phyloP scores from a whole-genome alignment of 1,139 yeast genomes.

The Blastobotrys apis region DNA sequence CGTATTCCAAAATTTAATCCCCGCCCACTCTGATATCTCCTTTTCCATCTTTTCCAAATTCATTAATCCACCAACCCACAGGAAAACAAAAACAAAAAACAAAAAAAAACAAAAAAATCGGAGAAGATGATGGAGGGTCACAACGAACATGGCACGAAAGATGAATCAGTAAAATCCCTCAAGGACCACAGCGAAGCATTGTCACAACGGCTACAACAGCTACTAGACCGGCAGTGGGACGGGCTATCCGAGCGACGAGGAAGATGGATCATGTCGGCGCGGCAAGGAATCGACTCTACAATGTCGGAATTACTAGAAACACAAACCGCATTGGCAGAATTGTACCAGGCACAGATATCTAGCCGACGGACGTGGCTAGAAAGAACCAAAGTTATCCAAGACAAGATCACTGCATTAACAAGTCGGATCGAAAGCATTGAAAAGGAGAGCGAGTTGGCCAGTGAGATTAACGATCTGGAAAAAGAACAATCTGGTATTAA shows the following conservation, averaged over 20 bases:
- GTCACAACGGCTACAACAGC: constrained; percentile 20
- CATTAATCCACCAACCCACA: too few species aligned
- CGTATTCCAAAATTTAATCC: too few species aligned
- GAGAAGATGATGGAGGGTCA: too few species aligned
- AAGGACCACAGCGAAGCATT: constrained; percentile 13
- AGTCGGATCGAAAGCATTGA: constrained; percentile 17
- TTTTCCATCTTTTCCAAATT: too few species aligned
- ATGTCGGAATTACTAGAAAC: constrained; percentile 20
- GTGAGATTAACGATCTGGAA: constrained; percentile 10
- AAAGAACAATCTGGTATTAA: constrained; percentile 14
- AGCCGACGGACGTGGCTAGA: constrained; percentile 19
- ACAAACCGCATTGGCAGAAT: constrained; percentile 17
- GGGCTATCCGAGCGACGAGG: constrained; percentile 22
- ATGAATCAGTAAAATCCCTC: constrained; percentile 6
- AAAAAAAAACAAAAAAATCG: too few species aligned
- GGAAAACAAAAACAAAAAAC: too few species aligned
- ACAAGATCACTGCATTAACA: constrained; percentile 14
- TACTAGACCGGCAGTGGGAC: constrained; percentile 27
- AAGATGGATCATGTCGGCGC: constrained; percentile 20
- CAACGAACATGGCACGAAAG: too few species aligned
- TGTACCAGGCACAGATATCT: constrained; percentile 17
- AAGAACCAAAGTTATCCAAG: constrained; percentile 14
- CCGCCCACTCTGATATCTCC: too few species aligned
- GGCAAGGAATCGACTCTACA: constrained; percentile 22
- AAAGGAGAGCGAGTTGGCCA: constrained; percentile 16